These are phyloP conservation scores for Crithidia expoeki DNA, from an alignment of 208 protist genomes.

Conservation along the genomic window DNA sequence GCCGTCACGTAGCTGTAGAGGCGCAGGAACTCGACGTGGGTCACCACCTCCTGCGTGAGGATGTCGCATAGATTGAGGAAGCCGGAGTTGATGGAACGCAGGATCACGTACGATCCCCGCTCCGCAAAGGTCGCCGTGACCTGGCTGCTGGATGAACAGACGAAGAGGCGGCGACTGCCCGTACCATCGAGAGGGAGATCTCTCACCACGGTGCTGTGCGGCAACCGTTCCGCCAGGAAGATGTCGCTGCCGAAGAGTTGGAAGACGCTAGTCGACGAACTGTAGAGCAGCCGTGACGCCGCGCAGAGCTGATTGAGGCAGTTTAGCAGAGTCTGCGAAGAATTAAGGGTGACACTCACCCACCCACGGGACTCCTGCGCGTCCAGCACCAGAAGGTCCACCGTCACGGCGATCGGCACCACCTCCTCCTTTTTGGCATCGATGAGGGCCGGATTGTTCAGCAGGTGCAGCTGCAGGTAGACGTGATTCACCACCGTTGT, in stretches of 20 bases:
- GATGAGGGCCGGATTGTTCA: constrained; percentile 58
- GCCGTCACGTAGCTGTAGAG: constrained; percentile 67
- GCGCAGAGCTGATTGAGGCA: constrained; percentile 55
- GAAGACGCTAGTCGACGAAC: constrained; percentile 57
- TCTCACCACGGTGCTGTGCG: constrained; percentile 36
- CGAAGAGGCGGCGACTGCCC: constrained; percentile 56
- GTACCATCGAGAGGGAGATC: constrained; percentile 47
- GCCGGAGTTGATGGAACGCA: constrained; percentile 68
- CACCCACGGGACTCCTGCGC: constrained; percentile 36
- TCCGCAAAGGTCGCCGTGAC: constrained; percentile 75
- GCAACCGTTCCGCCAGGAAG: constrained; percentile 51
- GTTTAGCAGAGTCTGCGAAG: constrained; percentile 39
- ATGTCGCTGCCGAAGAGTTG: constrained; percentile 73
- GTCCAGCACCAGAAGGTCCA: constrained; percentile 54
- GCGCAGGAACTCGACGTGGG: constrained; percentile 84
- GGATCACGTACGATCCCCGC: constrained; percentile 56
- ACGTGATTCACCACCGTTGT: constrained; percentile 84
- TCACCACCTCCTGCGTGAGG: constrained; percentile 73
- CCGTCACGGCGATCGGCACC: constrained; percentile 16
- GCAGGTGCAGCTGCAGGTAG: constrained; percentile 80
- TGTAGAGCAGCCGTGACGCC: constrained; percentile 44
- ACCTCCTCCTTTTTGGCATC: constrained; percentile 18
- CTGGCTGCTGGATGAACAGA: constrained; percentile 55
- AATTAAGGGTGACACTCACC: constrained; percentile 36
- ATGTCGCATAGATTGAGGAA: constrained; percentile 78